Evolutionary conservation across 352 stramenopile species (phyloP).

Genomic region (Globisporangium carolinianum): DNA sequence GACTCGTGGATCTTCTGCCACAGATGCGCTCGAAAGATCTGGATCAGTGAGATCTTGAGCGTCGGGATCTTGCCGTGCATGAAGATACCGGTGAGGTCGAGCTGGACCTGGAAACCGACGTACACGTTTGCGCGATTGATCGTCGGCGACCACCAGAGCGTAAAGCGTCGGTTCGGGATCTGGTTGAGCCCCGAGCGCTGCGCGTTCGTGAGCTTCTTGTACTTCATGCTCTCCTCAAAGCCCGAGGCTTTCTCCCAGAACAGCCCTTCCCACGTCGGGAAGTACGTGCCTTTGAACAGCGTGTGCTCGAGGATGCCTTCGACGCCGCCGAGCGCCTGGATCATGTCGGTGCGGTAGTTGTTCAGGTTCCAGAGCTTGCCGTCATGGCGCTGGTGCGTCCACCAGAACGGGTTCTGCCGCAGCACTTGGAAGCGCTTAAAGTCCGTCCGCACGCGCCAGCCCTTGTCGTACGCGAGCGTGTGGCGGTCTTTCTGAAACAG

Average conservation of each 20-base stretch:
- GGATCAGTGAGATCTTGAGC: conserved; percentile 98
- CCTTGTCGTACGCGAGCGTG: conserved; percentile 99
- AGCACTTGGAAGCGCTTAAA: conserved; percentile 99
- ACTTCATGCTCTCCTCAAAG: conserved; percentile 95
- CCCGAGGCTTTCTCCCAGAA: conserved; percentile 99
- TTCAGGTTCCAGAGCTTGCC: conserved; percentile 99
- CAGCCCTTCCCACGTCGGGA: conserved; percentile 99
- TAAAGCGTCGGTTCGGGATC: conserved; percentile 99
- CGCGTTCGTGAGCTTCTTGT: conserved; percentile 99
- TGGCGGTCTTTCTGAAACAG: conserved; percentile 98
- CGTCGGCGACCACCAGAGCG: conserved; percentile 99
- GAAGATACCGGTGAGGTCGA: conserved; percentile 99
- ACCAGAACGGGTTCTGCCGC: conserved; percentile 99
- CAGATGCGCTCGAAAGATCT: conserved; percentile 98
- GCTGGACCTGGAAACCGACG: conserved; percentile 99
- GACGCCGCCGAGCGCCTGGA: conserved; percentile 98
- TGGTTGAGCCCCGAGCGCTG: conserved; percentile 99
- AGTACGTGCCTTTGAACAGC: conserved; percentile 99
- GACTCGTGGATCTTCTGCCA: conserved; percentile 99
- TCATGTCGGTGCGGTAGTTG: conserved; percentile 99
- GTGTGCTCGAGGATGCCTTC: conserved; percentile 99
- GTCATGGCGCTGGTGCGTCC: conserved; percentile 98
- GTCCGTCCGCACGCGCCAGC: conserved; percentile 97
- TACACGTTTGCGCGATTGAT: conserved; percentile 99
- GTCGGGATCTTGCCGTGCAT: conserved; percentile 99